Conservation (phyloP, 108 stramenopile species). For the Skeletonema costatum region DNA sequence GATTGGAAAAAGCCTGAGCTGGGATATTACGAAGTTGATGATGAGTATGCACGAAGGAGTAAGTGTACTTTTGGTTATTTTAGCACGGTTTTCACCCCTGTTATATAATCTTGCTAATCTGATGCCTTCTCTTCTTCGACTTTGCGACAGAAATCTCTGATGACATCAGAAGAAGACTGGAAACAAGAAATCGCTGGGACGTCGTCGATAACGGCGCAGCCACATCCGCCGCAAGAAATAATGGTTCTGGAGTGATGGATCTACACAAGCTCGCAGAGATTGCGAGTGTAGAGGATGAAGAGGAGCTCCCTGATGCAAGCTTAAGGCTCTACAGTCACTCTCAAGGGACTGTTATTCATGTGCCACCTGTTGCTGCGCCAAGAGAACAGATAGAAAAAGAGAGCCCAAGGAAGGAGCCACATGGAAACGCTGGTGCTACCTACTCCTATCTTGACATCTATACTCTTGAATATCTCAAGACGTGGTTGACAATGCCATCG, state of each 20-base stretch:
- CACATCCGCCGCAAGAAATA: background rate
- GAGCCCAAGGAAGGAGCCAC: background rate
- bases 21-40: background rate
- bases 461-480: slow-evolving; percentile 15
- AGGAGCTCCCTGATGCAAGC: background rate
- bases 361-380: background rate
- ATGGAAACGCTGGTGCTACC: background rate
- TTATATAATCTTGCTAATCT: background rate
- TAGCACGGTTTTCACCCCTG: background rate
- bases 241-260: background rate
- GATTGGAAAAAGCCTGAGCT: background rate
- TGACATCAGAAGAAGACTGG: background rate
- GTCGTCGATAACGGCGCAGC: background rate
- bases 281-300: background rate
- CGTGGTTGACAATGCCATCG: slow-evolving; percentile 26
- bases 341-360: background rate
- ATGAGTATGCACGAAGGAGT: background rate
- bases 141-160: background rate
- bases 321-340: background rate
- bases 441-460: background rate
- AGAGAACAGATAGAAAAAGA: background rate
- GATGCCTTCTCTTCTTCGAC: background rate
- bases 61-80: background rate
- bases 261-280: background rate
- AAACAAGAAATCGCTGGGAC: background rate